Evolutionary conservation across 331 rosid species (phyloP).

Genomic region (Quercus tomentella): DNA sequence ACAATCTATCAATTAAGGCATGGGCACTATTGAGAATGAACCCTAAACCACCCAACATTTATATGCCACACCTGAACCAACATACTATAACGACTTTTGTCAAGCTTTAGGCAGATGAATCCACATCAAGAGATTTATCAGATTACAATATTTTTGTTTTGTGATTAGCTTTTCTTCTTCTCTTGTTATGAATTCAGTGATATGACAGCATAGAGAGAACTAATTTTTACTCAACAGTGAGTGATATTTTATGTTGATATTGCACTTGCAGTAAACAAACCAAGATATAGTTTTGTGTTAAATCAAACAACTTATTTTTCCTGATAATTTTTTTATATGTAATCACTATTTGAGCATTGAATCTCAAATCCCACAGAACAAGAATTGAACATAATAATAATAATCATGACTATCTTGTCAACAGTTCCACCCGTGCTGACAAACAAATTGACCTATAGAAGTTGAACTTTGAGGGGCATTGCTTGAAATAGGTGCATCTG

Average conservation of each 20-base stretch:
- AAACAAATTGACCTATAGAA: conserved; percentile 34
- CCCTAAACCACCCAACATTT: neutral
- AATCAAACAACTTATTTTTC: neutral
- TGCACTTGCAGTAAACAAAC: neutral
- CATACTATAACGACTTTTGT: neutral
- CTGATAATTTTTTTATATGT: neutral
- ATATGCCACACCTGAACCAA: neutral
- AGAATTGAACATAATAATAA: too few relatives aligned
- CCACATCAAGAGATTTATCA: neutral
- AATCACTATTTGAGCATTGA: neutral
- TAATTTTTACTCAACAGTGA: neutral
- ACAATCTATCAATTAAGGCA: neutral
- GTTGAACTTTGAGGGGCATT: conserved; percentile 20
- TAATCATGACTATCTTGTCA: neutral
- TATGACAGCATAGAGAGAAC: neutral
- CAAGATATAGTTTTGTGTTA: neutral
- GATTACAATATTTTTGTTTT: neutral
- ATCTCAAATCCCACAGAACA: conserved; percentile 4
- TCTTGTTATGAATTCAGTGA: neutral
- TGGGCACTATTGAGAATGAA: neutral
- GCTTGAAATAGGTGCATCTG: conserved; percentile 27
- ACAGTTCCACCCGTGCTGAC: conserved; percentile 1
- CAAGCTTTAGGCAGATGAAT: neutral
- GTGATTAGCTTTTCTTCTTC: neutral
- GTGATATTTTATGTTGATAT: neutral